Base-by-base conservation (phyloP, 2,329 filamentous ascomycete genomes). In the Cadophora sp. region DNA sequence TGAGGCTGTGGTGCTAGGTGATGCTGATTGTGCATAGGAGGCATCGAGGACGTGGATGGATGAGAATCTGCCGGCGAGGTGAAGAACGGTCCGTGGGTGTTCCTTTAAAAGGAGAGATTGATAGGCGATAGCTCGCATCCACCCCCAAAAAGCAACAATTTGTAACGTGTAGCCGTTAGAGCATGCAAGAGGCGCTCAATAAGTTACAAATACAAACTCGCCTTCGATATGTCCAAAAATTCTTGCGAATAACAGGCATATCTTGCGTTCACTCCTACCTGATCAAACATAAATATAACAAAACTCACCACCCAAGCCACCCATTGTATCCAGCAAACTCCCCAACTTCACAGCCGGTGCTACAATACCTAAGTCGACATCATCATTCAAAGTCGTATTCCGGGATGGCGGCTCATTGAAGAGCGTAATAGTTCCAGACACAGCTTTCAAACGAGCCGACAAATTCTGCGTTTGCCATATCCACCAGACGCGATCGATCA, bases 401-500 rank as follows among this genome's bases (percentile, higher is more conserved):
- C 77, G 76, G 43, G 78, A 81, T 0, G 77, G 77, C 0, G 80
- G 80, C 19, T 73, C 72, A 67, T 83, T 78, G 67, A 79, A 73
- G 69, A 81, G 72, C 0, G 81, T 82, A 58, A 81, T 78, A 0
- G 81, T 73, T 3, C 78, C 77, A 78, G 79, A 68, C 26, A 76
- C 27, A n/a, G 71, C 73, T 34, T 69, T 68, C 34, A 70, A 65
- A n/a, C 71, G 69, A 65, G 55, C 79, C 74, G 58, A 75, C 73
- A 73, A 80, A 69, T 83, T 79, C 31, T 82, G 79, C 48, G 80
- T 81, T 76, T 83, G 81, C 82, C 82, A 84, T 67, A 84, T 80
- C 74, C 81, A 83, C 74, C 82, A 83, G 61, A 83, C 76, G 6
- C 82, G 77, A 67, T 84, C 82, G 51, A 84, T 79, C 72, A 81